A percentile compares a stretch with the other conserved stretches of the same genome.
These are phyloP conservation scores for Neurospora cerealis DNA, from an alignment of 495 filamentous ascomycete species.

Conservation along the genomic window DNA sequence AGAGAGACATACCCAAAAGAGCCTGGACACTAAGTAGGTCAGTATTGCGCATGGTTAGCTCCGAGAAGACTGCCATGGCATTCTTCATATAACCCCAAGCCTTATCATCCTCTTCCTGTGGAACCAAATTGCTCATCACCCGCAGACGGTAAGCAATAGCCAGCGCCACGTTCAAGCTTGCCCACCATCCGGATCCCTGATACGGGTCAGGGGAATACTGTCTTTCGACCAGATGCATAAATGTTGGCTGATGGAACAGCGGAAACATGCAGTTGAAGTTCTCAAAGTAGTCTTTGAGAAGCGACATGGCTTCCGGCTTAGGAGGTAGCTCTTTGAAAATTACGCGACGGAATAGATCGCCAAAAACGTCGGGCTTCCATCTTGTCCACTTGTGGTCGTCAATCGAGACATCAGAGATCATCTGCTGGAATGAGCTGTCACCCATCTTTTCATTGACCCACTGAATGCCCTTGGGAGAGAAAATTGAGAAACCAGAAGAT, in stretches of 20 bases:
- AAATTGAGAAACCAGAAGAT: constrained; percentile 93
- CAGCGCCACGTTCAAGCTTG: constrained; percentile 85
- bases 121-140: constrained; percentile 90
- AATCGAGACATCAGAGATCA: constrained; percentile 74
- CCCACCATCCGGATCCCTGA: constrained; percentile 96
- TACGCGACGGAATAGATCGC: constrained; percentile 81
- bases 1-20: constrained; percentile 88
- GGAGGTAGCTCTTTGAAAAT: constrained; percentile 74
- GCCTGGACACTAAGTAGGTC: constrained; percentile 96
- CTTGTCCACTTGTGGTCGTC: constrained; percentile 91
- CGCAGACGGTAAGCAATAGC: constrained; percentile 85
- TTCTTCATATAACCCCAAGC: constrained; percentile 96
- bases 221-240: constrained; percentile 89
- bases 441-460: constrained; percentile 99
- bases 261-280: constrained; percentile 99
- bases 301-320: constrained; percentile 67
- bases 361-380: constrained; percentile 93
- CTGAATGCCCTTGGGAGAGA: constrained; percentile 90
- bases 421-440: constrained; percentile 86
- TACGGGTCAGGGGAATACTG: constrained; percentile 93
- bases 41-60: constrained; percentile 90
- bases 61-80: constrained; percentile 82
- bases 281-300: constrained; percentile 89
- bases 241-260: constrained; percentile 93
- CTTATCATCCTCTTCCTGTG: constrained; percentile 82